phyloP scores from a whole-genome alignment of 1,284 basidiomycete genomes.

The Cutaneotrichosporon mucoides region DNA sequence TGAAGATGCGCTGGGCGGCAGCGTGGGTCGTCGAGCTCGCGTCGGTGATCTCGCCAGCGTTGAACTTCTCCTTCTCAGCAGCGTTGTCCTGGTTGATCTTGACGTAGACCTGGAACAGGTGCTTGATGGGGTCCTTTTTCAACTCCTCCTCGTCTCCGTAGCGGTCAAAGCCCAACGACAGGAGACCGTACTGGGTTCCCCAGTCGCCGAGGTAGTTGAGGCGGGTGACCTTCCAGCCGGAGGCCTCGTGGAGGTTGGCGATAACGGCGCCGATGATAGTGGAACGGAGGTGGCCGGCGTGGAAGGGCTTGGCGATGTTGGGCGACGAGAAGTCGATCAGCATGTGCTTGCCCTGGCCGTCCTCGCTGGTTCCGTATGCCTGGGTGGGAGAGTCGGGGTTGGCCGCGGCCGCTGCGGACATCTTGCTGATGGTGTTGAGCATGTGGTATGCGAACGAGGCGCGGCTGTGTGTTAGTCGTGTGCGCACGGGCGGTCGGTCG shows the following conservation, averaged over 20 bases:
- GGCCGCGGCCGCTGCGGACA: conserved; percentile 45
- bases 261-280: conserved; percentile 98
- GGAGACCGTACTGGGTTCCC: conserved; percentile 84
- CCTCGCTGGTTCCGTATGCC: conserved; percentile 67
- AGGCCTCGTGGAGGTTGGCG: conserved; percentile 83
- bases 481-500: too few species aligned
- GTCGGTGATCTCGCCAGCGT: conserved; percentile 34
- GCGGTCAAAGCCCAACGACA: conserved; percentile 87
- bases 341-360: conserved; percentile 67
- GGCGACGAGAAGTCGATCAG: conserved; percentile 87
- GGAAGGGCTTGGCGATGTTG: conserved; percentile 98
- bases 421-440: conserved; percentile 78
- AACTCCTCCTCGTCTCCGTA: conserved; percentile 84
- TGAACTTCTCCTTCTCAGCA: conserved; percentile 52
- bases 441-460: conserved; percentile 67
- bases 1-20: conserved; percentile 86
- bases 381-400: conserved; percentile 49
- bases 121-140: conserved; percentile 85
- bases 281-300: conserved; percentile 92
- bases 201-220: conserved; percentile 95
- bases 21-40: conserved; percentile 59
- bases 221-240: conserved; percentile 85
- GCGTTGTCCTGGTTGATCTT: conserved; percentile 80
- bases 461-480: not conserved
- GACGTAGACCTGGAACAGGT: conserved; percentile 91